A percentile compares a stretch with the other conserved stretches of the same genome.
Evolutionary conservation across 2,329 filamentous ascomycete species (phyloP).

Genomic region (Coccinonectria pachysandricola): DNA sequence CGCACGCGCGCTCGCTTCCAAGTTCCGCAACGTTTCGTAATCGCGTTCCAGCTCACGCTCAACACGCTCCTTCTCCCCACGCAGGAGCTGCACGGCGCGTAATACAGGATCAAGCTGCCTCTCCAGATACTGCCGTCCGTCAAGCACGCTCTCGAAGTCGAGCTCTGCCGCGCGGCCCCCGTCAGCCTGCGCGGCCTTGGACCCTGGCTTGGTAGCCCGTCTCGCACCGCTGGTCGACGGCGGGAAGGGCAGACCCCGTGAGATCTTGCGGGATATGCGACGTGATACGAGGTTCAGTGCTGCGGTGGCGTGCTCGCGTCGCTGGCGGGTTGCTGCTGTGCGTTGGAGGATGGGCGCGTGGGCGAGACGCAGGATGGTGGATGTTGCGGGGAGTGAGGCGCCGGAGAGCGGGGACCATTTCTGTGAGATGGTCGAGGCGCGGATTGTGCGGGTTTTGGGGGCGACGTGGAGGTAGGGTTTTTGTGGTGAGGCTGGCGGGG

Average conservation of each 20-base stretch:
- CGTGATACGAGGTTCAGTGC: conserved; percentile 45
- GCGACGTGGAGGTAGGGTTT: conserved; percentile 40
- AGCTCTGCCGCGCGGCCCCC: conserved; percentile 48
- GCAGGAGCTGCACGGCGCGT: conserved; percentile 52
- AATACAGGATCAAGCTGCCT: conserved; percentile 49
- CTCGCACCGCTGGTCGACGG: conserved; percentile 23
- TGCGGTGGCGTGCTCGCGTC: conserved; percentile 42
- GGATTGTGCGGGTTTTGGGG: conserved; percentile 41
- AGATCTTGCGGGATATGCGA: conserved; percentile 47
- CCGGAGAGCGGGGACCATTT: conserved; percentile 54
- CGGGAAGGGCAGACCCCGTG: conserved; percentile 56
- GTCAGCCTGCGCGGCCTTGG: conserved; percentile 16
- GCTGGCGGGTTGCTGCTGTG: conserved; percentile 36
- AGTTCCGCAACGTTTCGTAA: conserved; percentile 36
- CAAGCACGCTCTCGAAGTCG: conserved; percentile 54
- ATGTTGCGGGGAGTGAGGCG: conserved; percentile 44
- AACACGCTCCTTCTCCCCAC: conserved; percentile 45
- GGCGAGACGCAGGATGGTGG: conserved; percentile 44
- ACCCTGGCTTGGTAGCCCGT: conserved; percentile 4
- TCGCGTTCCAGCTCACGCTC: conserved; percentile 46
- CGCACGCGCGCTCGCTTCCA: conserved; percentile 47
- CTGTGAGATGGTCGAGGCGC: conserved; percentile 54
- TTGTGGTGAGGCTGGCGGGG: conserved; percentile 17
- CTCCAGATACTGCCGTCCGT: conserved; percentile 47
- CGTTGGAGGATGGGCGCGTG: conserved; percentile 52